These are phyloP conservation scores for Pneumocystis wakefieldiae DNA, from an alignment of 1,139 yeast species.

Conservation along the genomic window DNA sequence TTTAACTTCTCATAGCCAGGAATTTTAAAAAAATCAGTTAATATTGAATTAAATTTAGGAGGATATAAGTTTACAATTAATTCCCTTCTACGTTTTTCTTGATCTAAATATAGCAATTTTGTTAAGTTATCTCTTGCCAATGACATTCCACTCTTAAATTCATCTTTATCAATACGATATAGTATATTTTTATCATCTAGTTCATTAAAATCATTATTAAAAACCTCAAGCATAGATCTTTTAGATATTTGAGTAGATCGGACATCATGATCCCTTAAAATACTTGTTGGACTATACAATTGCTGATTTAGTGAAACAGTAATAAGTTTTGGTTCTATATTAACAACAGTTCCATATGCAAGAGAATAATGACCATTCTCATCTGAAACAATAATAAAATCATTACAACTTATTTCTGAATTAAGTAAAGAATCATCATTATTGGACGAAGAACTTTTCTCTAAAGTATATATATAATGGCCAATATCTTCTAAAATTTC, in stretches of 20 bases:
- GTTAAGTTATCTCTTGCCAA: constrained; percentile 62
- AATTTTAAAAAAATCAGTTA: background rate
- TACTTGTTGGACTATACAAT: constrained; percentile 34
- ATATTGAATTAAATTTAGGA: constrained; percentile 30
- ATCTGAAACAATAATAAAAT: constrained; percentile 53
- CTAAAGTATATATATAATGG: background rate
- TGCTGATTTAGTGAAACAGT: constrained; percentile 38
- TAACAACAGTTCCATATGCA: constrained; percentile 44
- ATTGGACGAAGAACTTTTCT: background rate
- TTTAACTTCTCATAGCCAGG: constrained; percentile 30
- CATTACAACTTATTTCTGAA: constrained; percentile 20
- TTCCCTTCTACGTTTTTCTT: constrained; percentile 39
- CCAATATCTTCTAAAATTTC: background rate
- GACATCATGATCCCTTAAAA: constrained; percentile 30
- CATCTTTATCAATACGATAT: constrained; percentile 70
- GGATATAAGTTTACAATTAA: constrained; percentile 45
- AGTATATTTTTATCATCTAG: constrained; percentile 14
- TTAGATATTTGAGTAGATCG: constrained; percentile 35
- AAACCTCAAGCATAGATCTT: constrained; percentile 27
- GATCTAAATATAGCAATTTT: constrained; percentile 46
- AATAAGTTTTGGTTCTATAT: constrained; percentile 27
- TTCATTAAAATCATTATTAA: constrained; percentile 5
- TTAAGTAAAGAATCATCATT: constrained; percentile 11
- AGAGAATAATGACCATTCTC: constrained; percentile 65
- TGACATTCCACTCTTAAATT: constrained; percentile 58